Percentiles rank a stretch among this genome's conserved stretches.
Conservation (phyloP, 768 basidiomycete species). For the Hypholoma sublateritium region DNA sequence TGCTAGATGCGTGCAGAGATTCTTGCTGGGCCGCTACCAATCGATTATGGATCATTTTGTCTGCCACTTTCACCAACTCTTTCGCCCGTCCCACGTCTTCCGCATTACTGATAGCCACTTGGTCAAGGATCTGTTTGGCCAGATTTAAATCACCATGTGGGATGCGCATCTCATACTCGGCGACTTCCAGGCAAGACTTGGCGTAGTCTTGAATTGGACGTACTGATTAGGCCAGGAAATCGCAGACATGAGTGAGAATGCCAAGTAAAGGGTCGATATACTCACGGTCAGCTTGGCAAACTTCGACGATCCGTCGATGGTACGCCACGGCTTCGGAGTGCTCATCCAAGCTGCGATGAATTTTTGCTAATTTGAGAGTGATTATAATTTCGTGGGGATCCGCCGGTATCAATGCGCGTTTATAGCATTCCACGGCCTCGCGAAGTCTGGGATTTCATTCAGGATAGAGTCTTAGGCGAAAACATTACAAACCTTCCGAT, state of each 20-base stretch:
- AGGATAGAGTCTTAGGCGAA: neutral
- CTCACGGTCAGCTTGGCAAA: constrained; percentile 64
- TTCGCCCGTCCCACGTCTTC: constrained; percentile 77
- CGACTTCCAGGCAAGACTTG: constrained; percentile 82
- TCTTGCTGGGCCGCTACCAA: constrained; percentile 1
- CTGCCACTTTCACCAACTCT: constrained; percentile 66
- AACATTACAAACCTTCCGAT: constrained; percentile 52
- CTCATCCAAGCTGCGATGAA: constrained; percentile 70
- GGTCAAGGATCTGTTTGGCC: constrained; percentile 72
- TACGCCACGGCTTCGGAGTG: constrained; percentile 69
- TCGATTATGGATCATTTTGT: constrained; percentile 32
- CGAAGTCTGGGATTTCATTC: constrained; percentile 50
- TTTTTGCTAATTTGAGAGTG: constrained; percentile 70
- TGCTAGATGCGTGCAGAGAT: neutral
- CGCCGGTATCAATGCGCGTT: constrained; percentile 82
- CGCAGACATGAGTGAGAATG: constrained; percentile 19
- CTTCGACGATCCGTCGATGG: constrained; percentile 78
- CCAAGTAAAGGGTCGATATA: constrained; percentile 17
- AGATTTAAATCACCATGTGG: constrained; percentile 65
- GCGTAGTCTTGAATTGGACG: constrained; percentile 78
- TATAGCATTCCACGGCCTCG: constrained; percentile 91
- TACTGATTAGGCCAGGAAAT: constrained; percentile 34
- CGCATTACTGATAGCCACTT: constrained; percentile 74
- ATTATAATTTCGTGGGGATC: constrained; percentile 76
- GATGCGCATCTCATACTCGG: constrained; percentile 69